Evolutionary conservation across 2,329 filamentous ascomycete genomes (phyloP), one percentile per base, ranked within the genome.

Genomic region (Sporothrix variecibatus): DNA sequence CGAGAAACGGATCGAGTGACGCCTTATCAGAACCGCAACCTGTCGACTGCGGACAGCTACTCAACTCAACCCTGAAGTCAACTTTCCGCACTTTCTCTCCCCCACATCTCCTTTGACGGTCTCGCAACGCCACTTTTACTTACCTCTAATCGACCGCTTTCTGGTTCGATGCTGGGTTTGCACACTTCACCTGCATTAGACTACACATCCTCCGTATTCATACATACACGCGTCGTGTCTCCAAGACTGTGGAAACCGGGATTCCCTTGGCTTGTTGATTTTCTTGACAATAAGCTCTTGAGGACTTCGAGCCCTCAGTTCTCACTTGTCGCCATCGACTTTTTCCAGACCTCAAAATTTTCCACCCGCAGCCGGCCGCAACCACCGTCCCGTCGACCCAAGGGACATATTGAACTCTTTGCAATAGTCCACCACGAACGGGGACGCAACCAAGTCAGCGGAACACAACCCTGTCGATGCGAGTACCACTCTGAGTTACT

Each of bases 391-490:
- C 3, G 7, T 64, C n/a, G 26, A 26, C n/a, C 23, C n/a, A 26
- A 17, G 12, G 23, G 5, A 9, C n/a, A 40, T 67, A n/a, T 51
- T 34, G 26, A 34, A 15, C 6, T 20, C n/a, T 3, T 34, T 58
- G 34, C 68, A 34, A 56, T 31, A 28, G 34, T 40, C 49, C 43
- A 31, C 65, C 15, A 26, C 28, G 23, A 43, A 69, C 28, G 51
- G 68, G 31, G 34, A 60, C 68, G 23, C 49, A 71, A 71, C 68
- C 68, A 23, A 43, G 34, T n/a, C 34, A 71, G 38, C 53, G 38
- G 69, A 71, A 34, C 53, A 60, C 53, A 40, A n/a, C 53, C 69
- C 69, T 71, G 69, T 49, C 68, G 49, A 71, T 23, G 26, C 53
- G 53, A 60, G 69, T 46, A 12, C 38, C 4, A n/a, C 69, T 71